Evolutionary conservation across 2,329 filamentous ascomycete species (phyloP).

Genomic region (Aureobasidium sp.): DNA sequence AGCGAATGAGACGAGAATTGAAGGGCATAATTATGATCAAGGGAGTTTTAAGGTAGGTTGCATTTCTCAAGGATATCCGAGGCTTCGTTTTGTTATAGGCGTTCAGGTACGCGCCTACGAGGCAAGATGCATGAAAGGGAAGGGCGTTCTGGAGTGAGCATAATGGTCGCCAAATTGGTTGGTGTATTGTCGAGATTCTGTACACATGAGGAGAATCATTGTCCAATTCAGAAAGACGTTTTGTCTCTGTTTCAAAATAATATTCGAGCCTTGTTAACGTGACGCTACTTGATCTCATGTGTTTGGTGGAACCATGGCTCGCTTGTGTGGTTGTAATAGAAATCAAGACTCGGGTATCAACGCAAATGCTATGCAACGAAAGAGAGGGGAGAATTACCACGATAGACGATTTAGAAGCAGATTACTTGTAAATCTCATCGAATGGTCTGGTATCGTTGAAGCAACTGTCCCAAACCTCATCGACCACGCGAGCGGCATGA

Average conservation of each 20-base stretch:
- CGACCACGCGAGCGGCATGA: slow-evolving; percentile 80
- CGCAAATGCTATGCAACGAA: slow-evolving; percentile 12
- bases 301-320: not conserved
- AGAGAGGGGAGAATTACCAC: not conserved
- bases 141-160: not conserved
- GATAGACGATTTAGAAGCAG: not conserved
- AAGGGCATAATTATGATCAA: not conserved
- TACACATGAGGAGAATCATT: not conserved
- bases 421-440: slow-evolving; percentile 83
- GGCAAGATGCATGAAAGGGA: not conserved
- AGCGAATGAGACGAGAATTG: slow-evolving; percentile 7
- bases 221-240: not conserved
- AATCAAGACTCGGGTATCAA: not conserved
- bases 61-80: slow-evolving; percentile 1
- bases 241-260: not conserved
- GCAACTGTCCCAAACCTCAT: slow-evolving; percentile 98
- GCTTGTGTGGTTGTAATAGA: not conserved
- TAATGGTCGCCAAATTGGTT: not conserved
- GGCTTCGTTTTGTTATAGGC: not conserved
- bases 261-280: not conserved
- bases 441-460: slow-evolving; percentile 92
- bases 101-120: not conserved
- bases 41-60: slow-evolving; percentile 8
- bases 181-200: not conserved
- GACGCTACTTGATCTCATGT: not conserved